Conservation (phyloP, 495 filamentous ascomycete species). For the Rhypophila decipiens region DNA sequence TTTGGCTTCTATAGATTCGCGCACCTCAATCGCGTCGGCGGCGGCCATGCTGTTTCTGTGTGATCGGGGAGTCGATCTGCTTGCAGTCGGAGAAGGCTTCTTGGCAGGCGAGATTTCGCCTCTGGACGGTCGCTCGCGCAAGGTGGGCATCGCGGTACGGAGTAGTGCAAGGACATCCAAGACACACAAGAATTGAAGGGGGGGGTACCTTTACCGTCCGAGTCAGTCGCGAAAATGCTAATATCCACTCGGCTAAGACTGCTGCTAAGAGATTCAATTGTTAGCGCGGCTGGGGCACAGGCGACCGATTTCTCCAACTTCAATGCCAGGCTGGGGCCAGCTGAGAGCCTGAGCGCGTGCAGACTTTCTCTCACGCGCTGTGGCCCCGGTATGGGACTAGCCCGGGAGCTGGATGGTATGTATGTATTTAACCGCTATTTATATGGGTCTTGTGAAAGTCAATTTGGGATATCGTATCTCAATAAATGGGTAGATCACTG, state of each 20-base stretch:
- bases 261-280: constrained; percentile 1
- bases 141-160: constrained; percentile 25
- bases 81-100: constrained; percentile 10
- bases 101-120: constrained; percentile 29
- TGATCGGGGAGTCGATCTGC: constrained; percentile 15
- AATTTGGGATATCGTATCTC: too few species aligned
- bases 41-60: constrained; percentile 13
- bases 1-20: constrained; percentile 43
- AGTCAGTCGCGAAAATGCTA: constrained; percentile 18
- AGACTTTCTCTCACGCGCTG: not conserved
- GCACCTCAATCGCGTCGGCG: constrained; percentile 33
- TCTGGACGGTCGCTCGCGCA: constrained; percentile 28
- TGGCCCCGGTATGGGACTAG: constrained; percentile 3
- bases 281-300: constrained; percentile 2
- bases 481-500: too few species aligned
- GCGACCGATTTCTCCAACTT: too few species aligned
- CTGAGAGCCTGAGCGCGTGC: not conserved
- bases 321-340: too few species aligned
- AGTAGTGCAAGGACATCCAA: constrained; percentile 12
- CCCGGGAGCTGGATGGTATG: not conserved
- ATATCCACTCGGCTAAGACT: constrained; percentile 4
- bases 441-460: too few species aligned
- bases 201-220: constrained; percentile 14
- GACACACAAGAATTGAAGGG: constrained; percentile 3
- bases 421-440: too few species aligned